Base-by-base conservation (phyloP, 2,329 filamentous ascomycete genomes). In the Trichoderma cornu-damae region DNA sequence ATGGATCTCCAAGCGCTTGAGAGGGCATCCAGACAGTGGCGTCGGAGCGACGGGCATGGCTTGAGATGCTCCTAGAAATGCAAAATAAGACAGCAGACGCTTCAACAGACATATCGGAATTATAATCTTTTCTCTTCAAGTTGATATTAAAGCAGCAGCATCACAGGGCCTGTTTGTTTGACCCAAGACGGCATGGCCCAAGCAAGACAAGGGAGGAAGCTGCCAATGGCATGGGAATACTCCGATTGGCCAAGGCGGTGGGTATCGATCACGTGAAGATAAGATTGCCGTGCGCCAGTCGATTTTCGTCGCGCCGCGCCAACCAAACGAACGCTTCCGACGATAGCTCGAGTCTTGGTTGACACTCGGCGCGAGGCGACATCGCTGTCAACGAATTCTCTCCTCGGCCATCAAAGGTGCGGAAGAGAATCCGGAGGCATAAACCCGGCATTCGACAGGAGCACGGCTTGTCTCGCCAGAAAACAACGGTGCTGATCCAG, bases 1-100 rank as follows among this genome's bases (percentile, higher is more conserved):
- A 16, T 61, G 62, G 18, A 72, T 64, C 56, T 71, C 68, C 11
- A 72, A 57, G 40, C 64, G 62, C 47, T 55, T 60, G 38, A 72
- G 67, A n/a, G 64, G 63, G 42, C 68, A 70, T 4, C 59, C 50
- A 5, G 63, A 68, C 14, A 72, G 64, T 9, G 70, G 70, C 7
- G 66, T 69, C 9, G 64, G 61, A 16, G 68, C 63, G 1, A 60
- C 53, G 44, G 66, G 55, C 70, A 72, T 69, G 43, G 43, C 30
- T 20, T 11, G 20, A 44, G n/a, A 12, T 11, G 38, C 2, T n/a
- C 37, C 24, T 40, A 1, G 9, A 20, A n/a, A 2, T 16, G 1
- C 8, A 20, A 1, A 46, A 6, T 2, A 20, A 20, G 2, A 16
- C 3, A 4, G 24, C 4, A 28, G 7, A 24, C n/a, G n/a, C n/a